A percentile compares a stretch with the other conserved stretches of the same genome.
Evolutionary conservation across 1,139 yeast genomes (phyloP).

Genomic region (Nematodospora anomalae): DNA sequence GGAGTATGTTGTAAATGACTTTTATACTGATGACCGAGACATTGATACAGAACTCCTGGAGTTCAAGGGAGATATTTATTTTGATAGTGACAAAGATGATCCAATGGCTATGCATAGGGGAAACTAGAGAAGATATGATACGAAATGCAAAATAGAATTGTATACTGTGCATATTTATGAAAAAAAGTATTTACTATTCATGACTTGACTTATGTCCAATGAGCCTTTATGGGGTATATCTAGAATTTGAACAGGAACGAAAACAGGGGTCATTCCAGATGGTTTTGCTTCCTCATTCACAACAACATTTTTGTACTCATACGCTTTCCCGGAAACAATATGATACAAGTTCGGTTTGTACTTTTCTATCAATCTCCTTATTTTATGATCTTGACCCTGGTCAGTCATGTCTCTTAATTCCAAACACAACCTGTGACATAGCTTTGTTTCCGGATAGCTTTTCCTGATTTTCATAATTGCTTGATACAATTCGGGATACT

Average conservation of each 20-base stretch:
- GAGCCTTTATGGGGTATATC: slow-evolving; percentile 34
- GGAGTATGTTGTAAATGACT: slow-evolving; percentile 22
- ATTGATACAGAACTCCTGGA: slow-evolving; percentile 20
- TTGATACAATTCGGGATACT: slow-evolving; percentile 20
- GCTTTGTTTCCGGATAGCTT: slow-evolving; percentile 10
- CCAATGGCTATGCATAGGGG: slow-evolving; percentile 63
- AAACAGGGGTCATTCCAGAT: slow-evolving; percentile 17
- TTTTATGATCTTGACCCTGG: slow-evolving; percentile 6
- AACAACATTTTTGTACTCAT: slow-evolving; percentile 2
- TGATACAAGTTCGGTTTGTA: slow-evolving; percentile 25
- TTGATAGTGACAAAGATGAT: slow-evolving; percentile 55
- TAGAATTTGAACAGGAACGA: slow-evolving; percentile 28
- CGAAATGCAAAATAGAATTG: slow-evolving; percentile 13
- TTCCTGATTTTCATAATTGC: slow-evolving; percentile 18
- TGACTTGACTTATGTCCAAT: slow-evolving; percentile 33
- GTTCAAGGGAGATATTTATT: slow-evolving; percentile 46
- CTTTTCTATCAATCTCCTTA: slow-evolving; percentile 17
- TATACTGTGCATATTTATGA: slow-evolving; percentile 21
- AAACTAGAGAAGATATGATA: slow-evolving; percentile 52
- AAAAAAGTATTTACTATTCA: slow-evolving; percentile 38
- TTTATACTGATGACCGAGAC: slow-evolving; percentile 27
- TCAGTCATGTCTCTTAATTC: slow-evolving; percentile 17
- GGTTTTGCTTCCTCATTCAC: background rate
- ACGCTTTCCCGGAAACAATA: slow-evolving; percentile 11
- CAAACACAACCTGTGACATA: slow-evolving; percentile 16